Evolutionary conservation across 2,329 filamentous ascomycete genomes (phyloP).

Genomic region (Penicillium verrucosum): DNA sequence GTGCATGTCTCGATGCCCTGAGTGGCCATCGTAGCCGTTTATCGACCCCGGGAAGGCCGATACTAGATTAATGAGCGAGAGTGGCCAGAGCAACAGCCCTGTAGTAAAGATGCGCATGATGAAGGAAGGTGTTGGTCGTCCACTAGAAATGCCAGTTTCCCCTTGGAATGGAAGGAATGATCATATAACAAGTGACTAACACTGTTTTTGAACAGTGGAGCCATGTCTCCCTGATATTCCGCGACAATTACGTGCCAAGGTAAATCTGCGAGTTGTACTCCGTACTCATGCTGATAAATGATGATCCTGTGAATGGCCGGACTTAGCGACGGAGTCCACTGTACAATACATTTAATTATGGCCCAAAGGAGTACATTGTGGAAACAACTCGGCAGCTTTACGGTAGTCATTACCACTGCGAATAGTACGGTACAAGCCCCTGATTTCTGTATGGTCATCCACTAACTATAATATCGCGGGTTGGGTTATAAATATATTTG

Average conservation of each 20-base stretch:
- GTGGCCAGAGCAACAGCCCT: constrained; percentile 10
- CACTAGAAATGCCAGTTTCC: too few species aligned
- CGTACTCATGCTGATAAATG: constrained; percentile 5
- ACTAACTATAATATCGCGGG: background rate
- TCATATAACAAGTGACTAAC: background rate
- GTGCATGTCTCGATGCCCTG: constrained; percentile 8
- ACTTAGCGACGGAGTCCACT: background rate
- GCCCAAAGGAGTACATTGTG: background rate
- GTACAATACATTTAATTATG: background rate
- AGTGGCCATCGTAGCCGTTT: background rate
- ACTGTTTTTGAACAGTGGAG: background rate
- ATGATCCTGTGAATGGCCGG: constrained; percentile 10
- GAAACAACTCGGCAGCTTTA: background rate
- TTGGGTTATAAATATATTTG: background rate
- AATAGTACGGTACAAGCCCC: background rate
- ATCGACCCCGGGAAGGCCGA: constrained; percentile 12
- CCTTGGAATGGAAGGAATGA: too few species aligned
- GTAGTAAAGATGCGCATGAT: constrained; percentile 12
- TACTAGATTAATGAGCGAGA: constrained; percentile 7
- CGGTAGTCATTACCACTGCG: background rate
- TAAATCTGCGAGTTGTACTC: background rate
- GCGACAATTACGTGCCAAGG: background rate
- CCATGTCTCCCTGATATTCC: background rate
- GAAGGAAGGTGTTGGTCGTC: background rate
- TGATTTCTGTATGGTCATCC: background rate